Base-by-base conservation (phyloP, 2,329 filamentous ascomycete species). In the Xylaria polymorpha region DNA sequence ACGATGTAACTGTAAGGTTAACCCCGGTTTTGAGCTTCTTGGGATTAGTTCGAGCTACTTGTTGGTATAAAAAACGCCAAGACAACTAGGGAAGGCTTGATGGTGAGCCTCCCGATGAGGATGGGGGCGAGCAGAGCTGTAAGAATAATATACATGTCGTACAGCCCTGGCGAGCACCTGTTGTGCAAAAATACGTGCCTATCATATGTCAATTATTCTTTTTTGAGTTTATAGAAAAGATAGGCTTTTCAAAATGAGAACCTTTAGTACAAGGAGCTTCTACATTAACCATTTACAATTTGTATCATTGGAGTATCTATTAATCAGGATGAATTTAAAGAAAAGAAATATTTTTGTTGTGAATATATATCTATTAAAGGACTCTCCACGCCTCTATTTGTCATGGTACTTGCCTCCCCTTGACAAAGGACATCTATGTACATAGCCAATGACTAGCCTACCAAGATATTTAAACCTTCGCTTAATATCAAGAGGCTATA, bases 1-100 rank as follows among this genome's bases (percentile, higher is more conserved):
- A 32, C 48, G 48, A 51, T 51, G 48, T 51, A 51, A 51, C 48
- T n/a, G 25, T 32, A 32, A 51, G 10, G 6, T 18, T 29, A 51
- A 51, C 48, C 48, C 48, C 22, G 15, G 48, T 51, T 51, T 32
- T 8, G 25, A 51, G 25, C 25, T 29, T 29, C 7, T 25, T 15
- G 25, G 25, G n/a, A n/a, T 25, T 51, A 20, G 43, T 44, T 32
- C 29, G 32, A n/a, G 48, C 6, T 29, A 6, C 48, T 8, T 32
- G 48, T 29, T 32, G 15, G 48, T 51, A 51, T 51, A n/a, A 3
- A 1, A n/a, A 32, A 32, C 7, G 48, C 48, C 48, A 51, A 51
- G 48, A 51, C 25, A 32, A 15, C 5, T 14, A 20, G 46, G 12
- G 12, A 50, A 50, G 14, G 46, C 46, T 25, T 25, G 46, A 48